Base-by-base conservation (phyloP, 352 stramenopile species). In the Globisporangium abappressorium region DNA sequence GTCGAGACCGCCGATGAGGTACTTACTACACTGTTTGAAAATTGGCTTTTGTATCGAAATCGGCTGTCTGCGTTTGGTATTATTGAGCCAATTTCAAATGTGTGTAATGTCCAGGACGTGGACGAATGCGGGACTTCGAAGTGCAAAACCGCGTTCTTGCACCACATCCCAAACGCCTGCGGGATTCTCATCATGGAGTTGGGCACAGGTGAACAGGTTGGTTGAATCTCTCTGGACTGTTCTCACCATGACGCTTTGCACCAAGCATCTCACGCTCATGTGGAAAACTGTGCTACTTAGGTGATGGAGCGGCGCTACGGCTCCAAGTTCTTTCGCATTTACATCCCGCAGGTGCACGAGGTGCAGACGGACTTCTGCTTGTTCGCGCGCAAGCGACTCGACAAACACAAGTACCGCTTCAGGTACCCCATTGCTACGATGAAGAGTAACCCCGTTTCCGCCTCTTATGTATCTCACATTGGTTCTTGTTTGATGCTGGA, bases 391-490 rank as follows among this genome's bases (percentile, higher is more conserved):
- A 91, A 92, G 63, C 78, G 84, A 0, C 49, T 86, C 36, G 77
- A 82, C 71, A 94, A 94, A 68, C 74, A 82, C 78, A 94, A 94
- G 58, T 86, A 84, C 56, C 84, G 86, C 26, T 94, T 94, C 68
- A 94, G 82, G 82, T 89, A 28, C 38, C 15, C 22, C 18, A 24
- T 51, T 22, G 43, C 43, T 1, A 24, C 43, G 0, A 51, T 24
- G 43, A 14, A 24, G 18, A 22, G 18, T 51, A 26, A 1, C 24
- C 15, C 9, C 18, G 3, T 49, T n/a, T 5, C 18, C 15, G 14
- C 15, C 41, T 8, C 20, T 5, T 9, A n/a, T 20, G 5, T 22
- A n/a, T 49, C 43, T n/a, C 43, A 22, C 18, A 49, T 49, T 20
- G 15, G 15, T n/a, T 49, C 15, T 47, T 47, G 41, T n/a, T 47